Evolutionary conservation across 805 yeast species (phyloP).

Genomic region (Saccharomyces jurei): DNA sequence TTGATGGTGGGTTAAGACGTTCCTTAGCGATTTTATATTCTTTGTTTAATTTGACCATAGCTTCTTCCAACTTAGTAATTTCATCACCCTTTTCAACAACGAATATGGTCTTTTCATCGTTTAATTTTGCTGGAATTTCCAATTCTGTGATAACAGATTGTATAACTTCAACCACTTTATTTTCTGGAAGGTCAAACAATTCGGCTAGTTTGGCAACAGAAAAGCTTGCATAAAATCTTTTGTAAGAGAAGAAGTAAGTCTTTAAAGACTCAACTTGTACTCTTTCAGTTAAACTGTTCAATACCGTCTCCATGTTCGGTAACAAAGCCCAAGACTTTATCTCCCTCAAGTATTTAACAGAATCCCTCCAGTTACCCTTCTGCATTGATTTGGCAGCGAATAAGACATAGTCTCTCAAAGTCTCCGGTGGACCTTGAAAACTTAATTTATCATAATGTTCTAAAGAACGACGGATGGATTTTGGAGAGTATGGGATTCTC

Average conservation of each 20-base stretch:
- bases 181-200: slow-evolving; percentile 55
- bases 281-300: slow-evolving; percentile 64
- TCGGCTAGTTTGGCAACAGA: slow-evolving; percentile 57
- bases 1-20: slow-evolving; percentile 24
- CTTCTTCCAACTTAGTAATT: slow-evolving; percentile 75
- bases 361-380: slow-evolving; percentile 80
- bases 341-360: slow-evolving; percentile 51
- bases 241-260: slow-evolving; percentile 84
- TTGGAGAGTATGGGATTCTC: slow-evolving; percentile 48
- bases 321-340: slow-evolving; percentile 77
- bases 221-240: slow-evolving; percentile 64
- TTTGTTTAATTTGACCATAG: slow-evolving; percentile 64
- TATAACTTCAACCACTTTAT: slow-evolving; percentile 53
- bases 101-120: slow-evolving; percentile 54
- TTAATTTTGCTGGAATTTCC: slow-evolving; percentile 66
- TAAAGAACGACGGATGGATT: slow-evolving; percentile 82
- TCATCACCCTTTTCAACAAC: slow-evolving; percentile 72
- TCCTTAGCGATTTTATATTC: slow-evolving; percentile 29
- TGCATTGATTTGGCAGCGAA: slow-evolving; percentile 85
- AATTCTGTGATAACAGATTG: slow-evolving; percentile 69
- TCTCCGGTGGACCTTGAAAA: slow-evolving; percentile 96
- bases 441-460: slow-evolving; percentile 91
- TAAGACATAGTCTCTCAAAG: slow-evolving; percentile 86
- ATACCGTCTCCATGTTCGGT: slow-evolving; percentile 58
- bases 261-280: slow-evolving; percentile 86